Percentiles rank a stretch among this genome's conserved stretches.
These are phyloP conservation scores for Aaosphaeria pasadenensis DNA, from an alignment of 2,329 filamentous ascomycete species.

Conservation along the genomic window DNA sequence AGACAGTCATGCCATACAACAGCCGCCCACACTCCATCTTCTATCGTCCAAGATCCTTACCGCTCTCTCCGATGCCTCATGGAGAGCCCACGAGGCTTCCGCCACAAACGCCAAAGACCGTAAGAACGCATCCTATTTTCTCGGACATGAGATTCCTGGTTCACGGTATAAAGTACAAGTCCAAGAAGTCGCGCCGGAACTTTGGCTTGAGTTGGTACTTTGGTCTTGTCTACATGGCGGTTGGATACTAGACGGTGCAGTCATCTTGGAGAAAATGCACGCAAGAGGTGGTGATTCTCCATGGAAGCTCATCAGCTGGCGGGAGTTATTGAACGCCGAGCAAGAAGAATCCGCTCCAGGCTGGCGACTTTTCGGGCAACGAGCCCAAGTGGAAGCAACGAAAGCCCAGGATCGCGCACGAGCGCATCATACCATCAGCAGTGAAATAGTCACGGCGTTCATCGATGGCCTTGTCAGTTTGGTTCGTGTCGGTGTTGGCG, in stretches of 20 bases:
- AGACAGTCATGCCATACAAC: constrained; percentile 39
- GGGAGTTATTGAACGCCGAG: constrained; percentile 35
- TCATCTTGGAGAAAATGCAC: constrained; percentile 35
- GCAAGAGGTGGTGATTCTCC: constrained; percentile 13
- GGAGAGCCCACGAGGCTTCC: constrained; percentile 45
- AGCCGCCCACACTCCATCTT: constrained; percentile 48
- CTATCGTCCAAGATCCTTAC: constrained; percentile 49
- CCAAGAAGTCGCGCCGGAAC: constrained; percentile 42
- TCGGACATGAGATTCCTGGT: constrained; percentile 44
- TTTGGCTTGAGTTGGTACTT: constrained; percentile 52
- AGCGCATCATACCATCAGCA: constrained; percentile 52
- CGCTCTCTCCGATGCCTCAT: constrained; percentile 50
- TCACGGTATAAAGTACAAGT: constrained; percentile 41
- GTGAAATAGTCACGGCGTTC: constrained; percentile 56
- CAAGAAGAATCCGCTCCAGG: constrained; percentile 13
- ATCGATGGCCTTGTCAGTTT: constrained; percentile 51
- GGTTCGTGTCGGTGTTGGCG: constrained; percentile 43
- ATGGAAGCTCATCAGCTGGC: constrained; percentile 42
- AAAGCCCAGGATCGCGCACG: constrained; percentile 22
- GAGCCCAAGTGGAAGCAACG: constrained; percentile 10
- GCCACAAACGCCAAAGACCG: constrained; percentile 21
- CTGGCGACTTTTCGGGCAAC: constrained; percentile 23
- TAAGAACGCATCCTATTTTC: constrained; percentile 37
- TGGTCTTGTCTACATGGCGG: constrained; percentile 51
- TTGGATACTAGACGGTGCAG: constrained; percentile 43